phyloP scores from a whole-genome alignment of 2,329 filamentous ascomycete genomes.

The Colletotrichum higginsianum region DNA sequence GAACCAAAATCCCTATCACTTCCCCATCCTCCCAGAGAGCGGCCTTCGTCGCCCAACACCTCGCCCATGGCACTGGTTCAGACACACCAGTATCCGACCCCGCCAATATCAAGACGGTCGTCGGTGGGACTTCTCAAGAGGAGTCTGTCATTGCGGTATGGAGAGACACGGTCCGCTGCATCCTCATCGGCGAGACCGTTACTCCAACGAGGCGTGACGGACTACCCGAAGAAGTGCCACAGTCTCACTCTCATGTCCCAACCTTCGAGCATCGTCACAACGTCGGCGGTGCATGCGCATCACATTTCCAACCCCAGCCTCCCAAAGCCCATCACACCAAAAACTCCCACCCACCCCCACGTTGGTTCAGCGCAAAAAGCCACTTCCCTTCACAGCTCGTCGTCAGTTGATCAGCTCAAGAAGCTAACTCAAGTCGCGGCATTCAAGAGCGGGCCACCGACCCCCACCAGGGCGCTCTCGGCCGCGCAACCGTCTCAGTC shows the following conservation, averaged over 20 bases:
- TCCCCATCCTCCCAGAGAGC: slow-evolving; percentile 22
- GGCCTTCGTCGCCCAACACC: slow-evolving; percentile 25
- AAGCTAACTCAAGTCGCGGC: slow-evolving; percentile 89
- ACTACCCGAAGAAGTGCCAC: slow-evolving; percentile 59
- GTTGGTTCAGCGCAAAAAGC: slow-evolving; percentile 54
- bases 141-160: slow-evolving; percentile 47
- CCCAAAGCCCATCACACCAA: slow-evolving; percentile 65
- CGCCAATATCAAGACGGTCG: slow-evolving; percentile 44
- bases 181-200: slow-evolving; percentile 53
- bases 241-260: slow-evolving; percentile 67
- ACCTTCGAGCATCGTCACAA: slow-evolving; percentile 75
- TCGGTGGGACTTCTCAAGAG: slow-evolving; percentile 47
- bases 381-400: slow-evolving; percentile 66
- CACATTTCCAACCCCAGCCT: slow-evolving; percentile 78
- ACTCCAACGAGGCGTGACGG: slow-evolving; percentile 60
- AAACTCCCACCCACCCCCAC: slow-evolving; percentile 63
- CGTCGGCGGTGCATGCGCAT: slow-evolving; percentile 74
- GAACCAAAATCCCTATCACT: slow-evolving; percentile 40
- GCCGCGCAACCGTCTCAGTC: slow-evolving; percentile 68
- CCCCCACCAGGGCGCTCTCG: slow-evolving; percentile 90
- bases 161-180: slow-evolving; percentile 52
- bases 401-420: slow-evolving; percentile 78
- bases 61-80: slow-evolving; percentile 34
- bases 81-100: slow-evolving; percentile 43
- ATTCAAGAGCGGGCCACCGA: slow-evolving; percentile 92